Conservation (phyloP, 176 grass and related monocot species). For the Rhynchospora pubera region DNA sequence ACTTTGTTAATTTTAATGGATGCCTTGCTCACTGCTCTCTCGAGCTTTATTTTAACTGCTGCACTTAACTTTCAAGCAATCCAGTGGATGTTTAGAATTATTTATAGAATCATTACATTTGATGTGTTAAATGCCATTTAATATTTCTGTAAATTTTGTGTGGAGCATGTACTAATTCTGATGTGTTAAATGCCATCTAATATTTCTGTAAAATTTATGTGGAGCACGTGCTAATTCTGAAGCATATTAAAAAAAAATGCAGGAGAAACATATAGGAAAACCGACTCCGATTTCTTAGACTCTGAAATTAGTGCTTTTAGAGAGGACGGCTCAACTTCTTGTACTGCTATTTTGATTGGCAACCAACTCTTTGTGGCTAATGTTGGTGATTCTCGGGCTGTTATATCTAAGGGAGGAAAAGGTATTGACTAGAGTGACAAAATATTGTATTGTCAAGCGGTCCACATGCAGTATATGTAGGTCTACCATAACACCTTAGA, state of each 20-base stretch:
- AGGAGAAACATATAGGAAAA: conserved; percentile 88
- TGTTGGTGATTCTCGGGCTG: conserved; percentile 90
- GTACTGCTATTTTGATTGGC: conserved; percentile 83
- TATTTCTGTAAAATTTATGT: background rate
- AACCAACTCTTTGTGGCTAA: conserved; percentile 88
- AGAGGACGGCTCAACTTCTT: conserved; percentile 92
- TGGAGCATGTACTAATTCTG: background rate
- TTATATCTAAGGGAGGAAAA: conserved; percentile 84
- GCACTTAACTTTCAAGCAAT: background rate
- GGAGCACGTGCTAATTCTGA: background rate
- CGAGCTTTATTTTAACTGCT: background rate
- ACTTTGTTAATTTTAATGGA: too few species aligned
- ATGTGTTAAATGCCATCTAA: background rate
- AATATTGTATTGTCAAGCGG: background rate
- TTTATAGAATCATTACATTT: background rate
- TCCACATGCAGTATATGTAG: background rate
- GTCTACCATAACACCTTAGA: background rate
- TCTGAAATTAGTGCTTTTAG: conserved; percentile 57
- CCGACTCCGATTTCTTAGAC: conserved; percentile 80
- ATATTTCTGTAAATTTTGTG: background rate
- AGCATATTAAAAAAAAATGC: conserved; percentile 21
- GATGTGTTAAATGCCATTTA: background rate
- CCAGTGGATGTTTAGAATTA: background rate
- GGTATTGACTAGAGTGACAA: conserved; percentile 42
- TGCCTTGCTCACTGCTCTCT: background rate